Evolutionary conservation across 495 filamentous ascomycete genomes (phyloP), one percentile per base, ranked within the genome.

Genomic region (Hypoxylon crocopeplum): DNA sequence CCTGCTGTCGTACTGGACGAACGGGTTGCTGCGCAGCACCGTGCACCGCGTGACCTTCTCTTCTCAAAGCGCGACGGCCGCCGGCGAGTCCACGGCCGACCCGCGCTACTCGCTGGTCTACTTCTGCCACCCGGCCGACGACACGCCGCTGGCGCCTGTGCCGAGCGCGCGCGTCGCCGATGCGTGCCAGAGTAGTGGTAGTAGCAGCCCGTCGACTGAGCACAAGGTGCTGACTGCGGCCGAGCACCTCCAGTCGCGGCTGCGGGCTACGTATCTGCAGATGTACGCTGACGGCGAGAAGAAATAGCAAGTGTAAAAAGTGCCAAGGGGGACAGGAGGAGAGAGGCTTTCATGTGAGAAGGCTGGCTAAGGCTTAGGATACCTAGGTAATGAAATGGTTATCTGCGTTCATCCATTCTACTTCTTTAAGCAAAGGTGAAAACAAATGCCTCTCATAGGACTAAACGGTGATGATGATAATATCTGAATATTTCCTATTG

Each of bases 21-120:
- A 87, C 45, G 92, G 92, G 2, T 65, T 97, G 41, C 77, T 97
- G 30, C 86, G 88, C 58, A 89, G 85, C 39, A 97, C 94, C 0
- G 86, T 97, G 15, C 94, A 97, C 67, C 78, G 94, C 21, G 94
- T 98, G 15, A 83, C 95, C 10, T 95, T 95, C 45, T 86, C 91
- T 0, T 22, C 49, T 2, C 16, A 51, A 10, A 47, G 39, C 0
- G 54, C 75, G n/a, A 45, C 45, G 0, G 55, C 76, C 5, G 64
- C 64, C 10, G 82, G 83, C 54, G 91, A 97, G 48, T 72, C 69
- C 1, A 67, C 62, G 5, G 48, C 29, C 5, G 76, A 72, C 30
- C 68, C 75, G 71, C 75, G 93, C 48, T 97, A 96, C 70, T 91
- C 87, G 44, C 87, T 98, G 56, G 94, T 85, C 10, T 98, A 89